phyloP scores from a whole-genome alignment of 345 rosid species.

The Populus simonii region DNA sequence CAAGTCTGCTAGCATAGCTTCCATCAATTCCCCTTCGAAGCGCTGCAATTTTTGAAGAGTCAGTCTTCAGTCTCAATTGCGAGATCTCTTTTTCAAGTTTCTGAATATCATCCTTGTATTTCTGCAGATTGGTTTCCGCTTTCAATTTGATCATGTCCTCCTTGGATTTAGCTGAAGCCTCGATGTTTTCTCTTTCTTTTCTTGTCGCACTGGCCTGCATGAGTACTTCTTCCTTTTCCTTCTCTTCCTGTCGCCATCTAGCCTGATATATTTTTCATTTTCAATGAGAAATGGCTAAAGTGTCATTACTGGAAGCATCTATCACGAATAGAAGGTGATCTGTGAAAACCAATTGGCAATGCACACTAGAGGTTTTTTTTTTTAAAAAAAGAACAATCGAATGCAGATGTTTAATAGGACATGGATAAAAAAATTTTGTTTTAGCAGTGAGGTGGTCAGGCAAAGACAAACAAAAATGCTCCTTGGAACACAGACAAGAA shows the following conservation, averaged over 20 bases:
- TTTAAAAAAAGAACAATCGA: not conserved
- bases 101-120: conserved; percentile 51
- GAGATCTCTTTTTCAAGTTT: conserved; percentile 64
- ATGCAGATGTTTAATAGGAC: not conserved
- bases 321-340: conserved; percentile 8
- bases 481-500: not conserved
- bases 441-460: not conserved
- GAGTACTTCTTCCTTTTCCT: conserved; percentile 51
- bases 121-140: conserved; percentile 49
- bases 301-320: conserved; percentile 15
- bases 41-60: conserved; percentile 66
- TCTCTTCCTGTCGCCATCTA: conserved; percentile 70
- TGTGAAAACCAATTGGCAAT: conserved; percentile 21
- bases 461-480: conserved; percentile 5
- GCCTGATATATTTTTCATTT: conserved; percentile 53
- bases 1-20: conserved; percentile 42
- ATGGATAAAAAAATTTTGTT: not conserved
- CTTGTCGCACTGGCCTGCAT: conserved; percentile 37
- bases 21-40: conserved; percentile 57
- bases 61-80: conserved; percentile 54
- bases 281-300: conserved; percentile 29
- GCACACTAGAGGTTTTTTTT: conserved; percentile 10
- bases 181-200: conserved; percentile 52
- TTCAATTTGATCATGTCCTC: conserved; percentile 48
- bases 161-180: conserved; percentile 46